These are phyloP conservation scores for Neopestalotiopsis clavispora DNA, from an alignment of 2,329 filamentous ascomycete genomes.

Conservation along the genomic window DNA sequence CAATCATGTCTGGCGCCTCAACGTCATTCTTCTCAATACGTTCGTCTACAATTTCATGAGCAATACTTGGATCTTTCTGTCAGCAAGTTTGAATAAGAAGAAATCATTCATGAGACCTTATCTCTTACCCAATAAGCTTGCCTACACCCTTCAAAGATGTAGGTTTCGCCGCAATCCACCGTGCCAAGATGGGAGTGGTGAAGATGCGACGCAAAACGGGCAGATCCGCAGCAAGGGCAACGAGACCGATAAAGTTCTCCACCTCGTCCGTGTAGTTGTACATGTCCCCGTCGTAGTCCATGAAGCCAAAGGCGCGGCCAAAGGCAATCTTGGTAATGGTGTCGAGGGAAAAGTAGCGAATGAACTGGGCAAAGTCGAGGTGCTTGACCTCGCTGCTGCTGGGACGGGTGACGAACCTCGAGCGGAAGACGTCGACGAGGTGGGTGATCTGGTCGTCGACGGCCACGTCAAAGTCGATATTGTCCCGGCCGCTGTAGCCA, in stretches of 20 bases:
- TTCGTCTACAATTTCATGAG: constrained; percentile 3
- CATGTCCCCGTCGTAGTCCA: constrained; percentile 16
- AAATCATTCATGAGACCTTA: fast-evolving
- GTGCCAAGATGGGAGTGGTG: not conserved
- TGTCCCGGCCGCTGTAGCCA: constrained; percentile 30
- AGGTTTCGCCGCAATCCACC: constrained; percentile 7
- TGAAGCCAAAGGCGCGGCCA: constrained; percentile 15
- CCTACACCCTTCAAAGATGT: constrained; percentile 2
- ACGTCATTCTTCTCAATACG: not conserved
- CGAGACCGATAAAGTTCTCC: not conserved
- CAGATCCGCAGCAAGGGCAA: constrained; percentile 1
- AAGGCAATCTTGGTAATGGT: constrained; percentile 14
- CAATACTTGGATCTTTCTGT: not conserved
- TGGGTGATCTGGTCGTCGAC: constrained; percentile 50
- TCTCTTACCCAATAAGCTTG: constrained; percentile 5
- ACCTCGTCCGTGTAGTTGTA: constrained; percentile 11
- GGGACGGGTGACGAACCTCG: constrained; percentile 34
- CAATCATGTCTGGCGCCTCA: constrained; percentile 15
- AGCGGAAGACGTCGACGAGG: constrained; percentile 45
- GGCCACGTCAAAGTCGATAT: constrained; percentile 32
- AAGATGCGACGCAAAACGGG: constrained; percentile 8
- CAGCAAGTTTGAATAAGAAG: not conserved
- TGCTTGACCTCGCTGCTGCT: not conserved
- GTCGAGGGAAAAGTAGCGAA: constrained; percentile 18
- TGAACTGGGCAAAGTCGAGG: constrained; percentile 16